Conservation (phyloP, 1,284 basidiomycete species). For the Tranzscheliella williamsii region DNA sequence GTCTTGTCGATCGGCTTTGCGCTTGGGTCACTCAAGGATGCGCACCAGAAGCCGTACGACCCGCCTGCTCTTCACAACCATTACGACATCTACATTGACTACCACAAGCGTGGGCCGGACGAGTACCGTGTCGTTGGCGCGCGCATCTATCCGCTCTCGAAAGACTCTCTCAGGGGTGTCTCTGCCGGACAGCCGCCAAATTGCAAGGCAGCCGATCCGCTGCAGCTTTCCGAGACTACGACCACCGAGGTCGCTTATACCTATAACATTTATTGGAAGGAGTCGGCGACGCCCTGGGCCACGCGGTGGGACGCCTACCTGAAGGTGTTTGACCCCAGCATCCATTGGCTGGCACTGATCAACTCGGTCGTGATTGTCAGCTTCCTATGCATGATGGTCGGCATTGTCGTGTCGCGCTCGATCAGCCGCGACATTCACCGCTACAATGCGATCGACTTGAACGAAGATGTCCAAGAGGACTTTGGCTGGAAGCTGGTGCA, state of each 20-base stretch:
- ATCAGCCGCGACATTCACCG: constrained; percentile 88
- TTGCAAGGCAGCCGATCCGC: constrained; percentile 36
- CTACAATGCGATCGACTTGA: constrained; percentile 93
- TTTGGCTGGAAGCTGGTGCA: constrained; percentile 98
- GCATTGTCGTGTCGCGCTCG: constrained; percentile 82
- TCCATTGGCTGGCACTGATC: constrained; percentile 82
- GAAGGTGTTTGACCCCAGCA: constrained; percentile 56
- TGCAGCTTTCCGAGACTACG: constrained; percentile 64
- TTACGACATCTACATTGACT: constrained; percentile 57
- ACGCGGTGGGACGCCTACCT: constrained; percentile 93
- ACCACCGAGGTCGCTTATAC: constrained; percentile 81
- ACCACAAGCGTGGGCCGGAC: constrained; percentile 48
- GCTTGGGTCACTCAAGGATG: constrained; percentile 54
- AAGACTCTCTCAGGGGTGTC: constrained; percentile 34
- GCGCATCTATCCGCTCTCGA: constrained; percentile 50
- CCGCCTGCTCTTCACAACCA: constrained; percentile 59
- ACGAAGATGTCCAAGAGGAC: constrained; percentile 94
- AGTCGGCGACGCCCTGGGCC: constrained; percentile 75
- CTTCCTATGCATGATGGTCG: constrained; percentile 86
- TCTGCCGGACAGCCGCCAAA: constrained; percentile 12
- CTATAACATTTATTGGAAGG: constrained; percentile 84
- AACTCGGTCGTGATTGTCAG: constrained; percentile 75
- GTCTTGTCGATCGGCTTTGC: constrained; percentile 68
- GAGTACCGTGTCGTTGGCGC: constrained; percentile 59
- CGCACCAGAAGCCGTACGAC: constrained; percentile 61